Percentiles rank a stretch among this genome's conserved stretches.
phyloP scores from a whole-genome alignment of 805 yeast species.

The Ogataea nitratoaversa region DNA sequence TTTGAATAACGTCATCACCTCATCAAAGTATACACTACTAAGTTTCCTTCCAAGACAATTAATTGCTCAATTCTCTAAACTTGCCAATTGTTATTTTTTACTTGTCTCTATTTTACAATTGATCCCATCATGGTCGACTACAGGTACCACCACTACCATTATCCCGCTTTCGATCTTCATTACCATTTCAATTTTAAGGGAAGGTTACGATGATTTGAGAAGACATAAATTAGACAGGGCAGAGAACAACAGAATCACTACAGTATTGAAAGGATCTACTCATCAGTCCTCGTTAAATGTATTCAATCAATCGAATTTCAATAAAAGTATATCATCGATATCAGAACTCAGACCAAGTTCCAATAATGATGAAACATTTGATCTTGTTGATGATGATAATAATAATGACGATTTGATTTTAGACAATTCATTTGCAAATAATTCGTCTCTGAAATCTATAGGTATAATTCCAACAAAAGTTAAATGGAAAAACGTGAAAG shows the following conservation, averaged over 20 bases:
- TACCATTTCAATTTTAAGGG: constrained; percentile 83
- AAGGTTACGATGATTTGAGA: constrained; percentile 89
- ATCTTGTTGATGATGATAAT: constrained; percentile 12
- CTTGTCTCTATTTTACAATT: constrained; percentile 87
- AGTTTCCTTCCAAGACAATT: constrained; percentile 86
- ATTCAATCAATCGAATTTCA: constrained; percentile 14
- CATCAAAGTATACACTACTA: constrained; percentile 78
- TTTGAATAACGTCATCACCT: constrained; percentile 65
- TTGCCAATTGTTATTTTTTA: constrained; percentile 90
- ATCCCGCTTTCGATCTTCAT: constrained; percentile 84
- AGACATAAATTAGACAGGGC: constrained; percentile 81
- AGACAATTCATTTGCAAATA: constrained; percentile 25
- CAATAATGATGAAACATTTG: constrained; percentile 9
- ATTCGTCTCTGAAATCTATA: constrained; percentile 10
- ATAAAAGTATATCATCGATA: constrained; percentile 26
- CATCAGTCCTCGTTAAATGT: constrained; percentile 1
- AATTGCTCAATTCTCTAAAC: constrained; percentile 84
- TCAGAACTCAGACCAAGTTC: constrained; percentile 24
- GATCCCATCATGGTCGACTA: constrained; percentile 97
- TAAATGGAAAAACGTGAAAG: constrained; percentile 73
- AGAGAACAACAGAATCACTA: constrained; percentile 62
- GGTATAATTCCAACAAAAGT: constrained; percentile 21
- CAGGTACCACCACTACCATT: constrained; percentile 93
- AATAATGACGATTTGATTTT: constrained; percentile 18
- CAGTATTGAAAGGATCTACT: constrained; percentile 33